phyloP scores from a whole-genome alignment of 2,329 filamentous ascomycete genomes.

The Penicillium digitatum region DNA sequence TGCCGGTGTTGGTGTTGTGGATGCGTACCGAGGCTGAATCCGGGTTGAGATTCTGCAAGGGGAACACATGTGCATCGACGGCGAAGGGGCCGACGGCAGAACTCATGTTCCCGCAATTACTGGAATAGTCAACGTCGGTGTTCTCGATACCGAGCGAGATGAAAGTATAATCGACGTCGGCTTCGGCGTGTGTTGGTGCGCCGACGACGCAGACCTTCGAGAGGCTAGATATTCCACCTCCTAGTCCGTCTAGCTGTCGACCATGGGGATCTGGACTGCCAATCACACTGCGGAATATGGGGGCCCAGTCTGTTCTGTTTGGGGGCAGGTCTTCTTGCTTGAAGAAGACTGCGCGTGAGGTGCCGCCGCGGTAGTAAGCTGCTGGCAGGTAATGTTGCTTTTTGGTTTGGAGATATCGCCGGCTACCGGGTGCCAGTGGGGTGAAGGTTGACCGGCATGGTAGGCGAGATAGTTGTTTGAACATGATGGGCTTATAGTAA shows the following conservation, averaged over 20 bases:
- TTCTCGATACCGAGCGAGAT: conserved; percentile 63
- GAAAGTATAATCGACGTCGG: conserved; percentile 68
- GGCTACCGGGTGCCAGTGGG: neutral
- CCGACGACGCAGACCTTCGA: conserved; percentile 68
- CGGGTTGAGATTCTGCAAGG: conserved; percentile 21
- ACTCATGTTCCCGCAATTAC: conserved; percentile 75
- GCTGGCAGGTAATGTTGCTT: conserved; percentile 45
- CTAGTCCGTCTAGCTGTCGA: conserved; percentile 68
- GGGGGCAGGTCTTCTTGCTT: conserved; percentile 50
- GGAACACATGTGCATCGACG: conserved; percentile 52
- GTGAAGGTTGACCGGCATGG: neutral
- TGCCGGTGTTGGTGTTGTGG: conserved; percentile 68
- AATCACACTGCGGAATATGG: conserved; percentile 58
- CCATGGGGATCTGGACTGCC: conserved; percentile 63
- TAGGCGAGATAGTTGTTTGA: neutral
- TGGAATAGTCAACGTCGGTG: conserved; percentile 59
- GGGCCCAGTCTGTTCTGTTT: conserved; percentile 46
- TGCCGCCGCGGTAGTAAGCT: conserved; percentile 64
- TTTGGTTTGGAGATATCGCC: conserved; percentile 9
- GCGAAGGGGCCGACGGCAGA: conserved; percentile 64
- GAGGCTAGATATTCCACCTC: conserved; percentile 64
- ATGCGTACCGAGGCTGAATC: conserved; percentile 51
- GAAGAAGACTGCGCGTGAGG: conserved; percentile 64
- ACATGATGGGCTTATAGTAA: neutral
- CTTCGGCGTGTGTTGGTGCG: conserved; percentile 45